Evolutionary conservation across 768 basidiomycete genomes (phyloP), one percentile per base, ranked within the genome.

Genomic region (Rhizopogon vinicolor): DNA sequence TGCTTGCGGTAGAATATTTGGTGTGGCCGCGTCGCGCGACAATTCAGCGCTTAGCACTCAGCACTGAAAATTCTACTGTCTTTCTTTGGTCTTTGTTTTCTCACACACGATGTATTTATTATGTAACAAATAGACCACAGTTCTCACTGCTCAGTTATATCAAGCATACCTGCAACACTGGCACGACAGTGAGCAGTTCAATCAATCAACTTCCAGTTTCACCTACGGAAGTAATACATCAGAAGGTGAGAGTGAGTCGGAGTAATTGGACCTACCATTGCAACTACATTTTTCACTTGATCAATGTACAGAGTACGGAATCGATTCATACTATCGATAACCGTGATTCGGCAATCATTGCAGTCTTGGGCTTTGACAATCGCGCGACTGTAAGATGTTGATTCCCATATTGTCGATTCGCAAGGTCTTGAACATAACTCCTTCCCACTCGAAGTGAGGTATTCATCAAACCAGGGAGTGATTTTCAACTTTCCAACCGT

Each of bases 221-320:
- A 53, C 52, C 52, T 53, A 42, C 22, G 7, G 5, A 29, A 42
- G 18, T 12, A 40, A 40, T 33, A 10, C 31, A 39, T 63, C 63
- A 16, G 48, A 40, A 40, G 31, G 31, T 10, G 31, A 10, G 40
- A 63, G 62, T n/a, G 40, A 63, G 62, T n/a, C 44, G 35, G 12
- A 62, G 35, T 33, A n/a, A 12, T 7, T 43, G 22, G 16, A 18
- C 18, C 8, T n/a, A 8, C 46, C 19, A 29, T 29, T 48, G 46
- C 18, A 33, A 33, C 14, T 8, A 33, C 51, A 5, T 53, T 22
- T 6, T 41, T 19, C 10, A 48, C 28, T 14, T 41, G 33, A 12
- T 7, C 25, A 33, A 19, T 41, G 33, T 46, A 57, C 4, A 14
- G 9, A 14, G 31, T 31, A 9, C 9, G 31, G 9, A 31, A 31